A percentile compares a stretch with the other conserved stretches of the same genome.
Evolutionary conservation across 352 stramenopile species (phyloP).

Genomic region (Pythium dissotocum): DNA sequence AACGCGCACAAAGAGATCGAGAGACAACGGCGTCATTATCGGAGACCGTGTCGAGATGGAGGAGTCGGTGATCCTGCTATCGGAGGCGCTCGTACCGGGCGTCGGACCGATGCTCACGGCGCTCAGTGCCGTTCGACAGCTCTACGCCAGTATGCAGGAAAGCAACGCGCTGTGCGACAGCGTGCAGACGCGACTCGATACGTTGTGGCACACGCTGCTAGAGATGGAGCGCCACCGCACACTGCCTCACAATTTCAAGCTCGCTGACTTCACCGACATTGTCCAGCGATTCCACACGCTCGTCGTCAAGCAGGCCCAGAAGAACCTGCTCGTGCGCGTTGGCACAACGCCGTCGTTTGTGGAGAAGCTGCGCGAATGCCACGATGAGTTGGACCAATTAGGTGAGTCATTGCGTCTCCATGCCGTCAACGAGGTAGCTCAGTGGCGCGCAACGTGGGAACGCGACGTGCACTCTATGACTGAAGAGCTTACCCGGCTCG

Average conservation of each 20-base stretch:
- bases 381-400: slow-evolving; percentile 28
- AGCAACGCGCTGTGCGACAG: slow-evolving; percentile 21
- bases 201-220: slow-evolving; percentile 12
- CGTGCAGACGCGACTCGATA: slow-evolving; percentile 21
- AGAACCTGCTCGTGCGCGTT: slow-evolving; percentile 24
- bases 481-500: slow-evolving; percentile 14
- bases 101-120: slow-evolving; percentile 14
- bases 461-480: slow-evolving; percentile 13
- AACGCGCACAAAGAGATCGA: not conserved
- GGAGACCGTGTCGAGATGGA: slow-evolving; percentile 14
- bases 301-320: slow-evolving; percentile 23
- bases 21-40: not conserved
- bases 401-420: slow-evolving; percentile 18
- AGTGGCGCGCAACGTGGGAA: slow-evolving; percentile 22
- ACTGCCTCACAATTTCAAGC: slow-evolving; percentile 13
- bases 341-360: slow-evolving; percentile 21
- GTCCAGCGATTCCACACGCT: slow-evolving; percentile 24
- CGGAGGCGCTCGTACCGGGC: slow-evolving; percentile 18
- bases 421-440: slow-evolving; percentile 1
- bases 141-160: slow-evolving; percentile 21
- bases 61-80: slow-evolving; percentile 13
- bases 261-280: slow-evolving; percentile 27
- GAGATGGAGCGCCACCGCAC: slow-evolving; percentile 15
- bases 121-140: slow-evolving; percentile 14
- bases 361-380: slow-evolving; percentile 13